Evolutionary conservation across 176 grass and related monocot genomes (phyloP), one percentile per base, ranked within the genome.

Genomic region (Puya raimondii): DNA sequence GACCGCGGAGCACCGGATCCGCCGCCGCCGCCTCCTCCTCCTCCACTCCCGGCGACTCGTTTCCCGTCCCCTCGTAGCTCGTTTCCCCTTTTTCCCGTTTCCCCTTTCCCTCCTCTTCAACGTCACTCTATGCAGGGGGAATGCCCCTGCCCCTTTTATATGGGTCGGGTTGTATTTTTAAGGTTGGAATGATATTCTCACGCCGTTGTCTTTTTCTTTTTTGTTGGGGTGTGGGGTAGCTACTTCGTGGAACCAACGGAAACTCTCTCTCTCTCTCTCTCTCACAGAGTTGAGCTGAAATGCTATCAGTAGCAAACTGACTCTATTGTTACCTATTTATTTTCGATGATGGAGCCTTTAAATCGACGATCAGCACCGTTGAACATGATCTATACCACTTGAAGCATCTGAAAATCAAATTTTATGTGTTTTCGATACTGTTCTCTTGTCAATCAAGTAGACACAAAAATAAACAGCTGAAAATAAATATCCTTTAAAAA

Each of bases 1-100:
- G 65, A 56, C 75, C 15, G 65, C 65, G 67, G 76, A 79, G 82
- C 78, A 82, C 75, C 84, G 8, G 47, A 49, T 47, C 65, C 2
- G 12, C 23, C 67, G 61, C 70, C 72, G 27, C 63, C 23, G 17
- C 23, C 15, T 42, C 15, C 13, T 23, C 52, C 1, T 21, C 16
- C 1, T 61, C 14, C 16, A 10, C 56, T 16, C 12, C 56, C 56
- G 2, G 17, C 15, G 56, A 21, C 8, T 61, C 9, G 56, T 2
- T 10, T 61, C 16, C 16, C 21, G 2, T 26, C 1, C 25, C 25
- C 25, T 26, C 9, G 6, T n/a, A 11, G 56, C 9, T 61, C 56
- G 15, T 20, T 18, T 61, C n/a, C 56, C 3, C 0, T 20, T 61
- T 18, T n/a, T 52, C 49, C 3, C 48, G 1, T 47, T 33, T 1